Evolutionary conservation across 768 basidiomycete genomes (phyloP).

Genomic region (Paxillus rubicundulus): DNA sequence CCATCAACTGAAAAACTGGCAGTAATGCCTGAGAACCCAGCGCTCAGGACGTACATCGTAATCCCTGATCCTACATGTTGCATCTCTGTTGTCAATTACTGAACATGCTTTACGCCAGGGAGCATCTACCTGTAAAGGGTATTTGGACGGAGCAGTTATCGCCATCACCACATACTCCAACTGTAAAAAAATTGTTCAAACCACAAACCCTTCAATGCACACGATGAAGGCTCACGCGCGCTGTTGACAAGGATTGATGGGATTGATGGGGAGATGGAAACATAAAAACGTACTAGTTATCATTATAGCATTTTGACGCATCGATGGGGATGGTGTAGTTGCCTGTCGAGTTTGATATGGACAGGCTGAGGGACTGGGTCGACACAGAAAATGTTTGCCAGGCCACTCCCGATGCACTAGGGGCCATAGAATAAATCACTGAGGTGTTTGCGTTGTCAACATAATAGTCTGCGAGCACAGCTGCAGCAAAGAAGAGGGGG

Average conservation of each 20-base stretch:
- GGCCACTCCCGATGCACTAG: constrained; percentile 7
- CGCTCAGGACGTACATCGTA: constrained; percentile 24
- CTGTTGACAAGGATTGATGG: constrained; percentile 8
- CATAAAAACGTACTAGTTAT: constrained; percentile 23
- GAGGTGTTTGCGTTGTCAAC: constrained; percentile 25
- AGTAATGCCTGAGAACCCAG: constrained; percentile 18
- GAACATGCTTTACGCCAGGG: background rate
- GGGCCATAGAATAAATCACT: constrained; percentile 15
- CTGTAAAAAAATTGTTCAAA: constrained; percentile 5
- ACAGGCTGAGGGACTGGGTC: constrained; percentile 1
- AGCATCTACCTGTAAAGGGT: constrained; percentile 18
- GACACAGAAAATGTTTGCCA: constrained; percentile 12
- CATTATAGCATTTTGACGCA: constrained; percentile 19
- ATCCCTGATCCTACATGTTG: constrained; percentile 22
- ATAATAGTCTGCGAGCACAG: constrained; percentile 20
- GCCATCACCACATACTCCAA: constrained; percentile 8
- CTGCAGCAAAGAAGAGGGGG: constrained; percentile 12
- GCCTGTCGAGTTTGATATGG: constrained; percentile 18
- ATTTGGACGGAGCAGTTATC: constrained; percentile 18
- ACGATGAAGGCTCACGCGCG: constrained; percentile 13
- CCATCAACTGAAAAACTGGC: constrained; percentile 23
- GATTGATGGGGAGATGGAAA: background rate
- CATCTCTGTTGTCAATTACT: background rate
- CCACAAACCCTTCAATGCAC: background rate
- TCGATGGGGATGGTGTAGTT: constrained; percentile 15